Percentiles rank a stretch among this genome's conserved stretches.
phyloP scores from a whole-genome alignment of 768 basidiomycete species.

The Phylloporus sp. region DNA sequence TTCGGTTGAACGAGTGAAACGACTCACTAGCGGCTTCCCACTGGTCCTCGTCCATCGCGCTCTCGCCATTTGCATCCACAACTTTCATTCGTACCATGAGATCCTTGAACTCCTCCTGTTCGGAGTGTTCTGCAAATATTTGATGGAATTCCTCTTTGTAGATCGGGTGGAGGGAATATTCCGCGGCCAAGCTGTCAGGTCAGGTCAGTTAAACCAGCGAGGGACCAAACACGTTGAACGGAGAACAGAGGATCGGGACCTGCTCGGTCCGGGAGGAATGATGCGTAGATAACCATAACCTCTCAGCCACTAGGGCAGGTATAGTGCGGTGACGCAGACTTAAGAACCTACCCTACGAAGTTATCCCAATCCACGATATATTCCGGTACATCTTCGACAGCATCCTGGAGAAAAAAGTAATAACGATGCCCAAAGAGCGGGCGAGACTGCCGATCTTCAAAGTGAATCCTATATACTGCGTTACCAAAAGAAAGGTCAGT shows the following conservation, averaged over 20 bases:
- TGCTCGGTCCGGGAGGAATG: background rate
- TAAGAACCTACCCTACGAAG: slow-evolving; percentile 65
- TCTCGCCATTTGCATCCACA: slow-evolving; percentile 78
- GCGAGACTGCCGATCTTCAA: slow-evolving; percentile 61
- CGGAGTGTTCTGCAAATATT: slow-evolving; percentile 76
- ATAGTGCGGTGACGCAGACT: background rate
- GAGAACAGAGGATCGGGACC: background rate
- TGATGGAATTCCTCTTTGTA: slow-evolving; percentile 92
- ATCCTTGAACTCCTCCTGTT: slow-evolving; percentile 74
- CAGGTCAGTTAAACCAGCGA: slow-evolving; percentile 11
- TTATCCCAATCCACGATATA: slow-evolving; percentile 96
- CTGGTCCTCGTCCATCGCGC: slow-evolving; percentile 90
- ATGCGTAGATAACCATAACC: background rate
- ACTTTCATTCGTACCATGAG: slow-evolving; percentile 90
- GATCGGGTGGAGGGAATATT: slow-evolving; percentile 66
- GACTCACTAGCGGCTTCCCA: slow-evolving; percentile 98
- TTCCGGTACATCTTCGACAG: slow-evolving; percentile 96
- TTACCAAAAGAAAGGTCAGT: slow-evolving; percentile 84
- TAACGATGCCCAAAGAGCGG: slow-evolving; percentile 87
- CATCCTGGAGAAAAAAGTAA: slow-evolving; percentile 89
- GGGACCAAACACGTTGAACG: background rate
- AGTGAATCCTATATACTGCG: slow-evolving; percentile 82
- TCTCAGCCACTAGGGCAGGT: background rate
- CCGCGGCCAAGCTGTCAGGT: slow-evolving; percentile 66
- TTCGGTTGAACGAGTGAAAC: background rate